phyloP scores from a whole-genome alignment of 2,329 filamentous ascomycete genomes.

The Aspergillus calidoustus region DNA sequence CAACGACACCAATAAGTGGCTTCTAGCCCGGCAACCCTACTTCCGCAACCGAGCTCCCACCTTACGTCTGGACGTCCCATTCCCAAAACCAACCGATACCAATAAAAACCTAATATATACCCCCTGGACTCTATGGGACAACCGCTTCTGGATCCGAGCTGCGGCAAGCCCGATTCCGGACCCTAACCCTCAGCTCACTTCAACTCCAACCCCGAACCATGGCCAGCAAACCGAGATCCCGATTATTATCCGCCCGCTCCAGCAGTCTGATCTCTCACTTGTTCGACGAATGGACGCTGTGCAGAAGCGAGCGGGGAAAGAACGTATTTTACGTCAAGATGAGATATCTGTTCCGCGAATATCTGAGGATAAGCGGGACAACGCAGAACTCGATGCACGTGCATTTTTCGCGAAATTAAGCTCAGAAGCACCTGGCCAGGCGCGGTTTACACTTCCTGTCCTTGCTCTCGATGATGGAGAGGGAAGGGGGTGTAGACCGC shows the following conservation, averaged over 20 bases:
- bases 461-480: slow-evolving; percentile 24
- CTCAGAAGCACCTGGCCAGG: slow-evolving; percentile 37
- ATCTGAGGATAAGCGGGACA: background rate
- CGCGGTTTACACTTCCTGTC: slow-evolving; percentile 50
- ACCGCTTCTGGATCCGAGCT: slow-evolving; percentile 59
- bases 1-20: slow-evolving; percentile 33
- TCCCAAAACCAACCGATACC: background rate
- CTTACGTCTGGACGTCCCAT: slow-evolving; percentile 25
- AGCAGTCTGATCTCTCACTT: slow-evolving; percentile 33
- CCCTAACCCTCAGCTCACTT: background rate
- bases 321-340: background rate
- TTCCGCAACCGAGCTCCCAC: slow-evolving; percentile 33
- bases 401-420: slow-evolving; percentile 25
- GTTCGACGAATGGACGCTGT: slow-evolving; percentile 18
- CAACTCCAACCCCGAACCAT: background rate
- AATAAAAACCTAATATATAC: background rate
- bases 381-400: background rate
- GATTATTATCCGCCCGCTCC: slow-evolving; percentile 49
- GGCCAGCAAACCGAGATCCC: background rate
- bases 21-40: slow-evolving; percentile 45
- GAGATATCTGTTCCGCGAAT: background rate
- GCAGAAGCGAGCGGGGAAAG: background rate
- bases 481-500: slow-evolving; percentile 19
- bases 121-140: slow-evolving; percentile 56
- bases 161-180: slow-evolving; percentile 27